Base-by-base conservation (phyloP, 805 yeast genomes). In the Barnettozyma siamensis region DNA sequence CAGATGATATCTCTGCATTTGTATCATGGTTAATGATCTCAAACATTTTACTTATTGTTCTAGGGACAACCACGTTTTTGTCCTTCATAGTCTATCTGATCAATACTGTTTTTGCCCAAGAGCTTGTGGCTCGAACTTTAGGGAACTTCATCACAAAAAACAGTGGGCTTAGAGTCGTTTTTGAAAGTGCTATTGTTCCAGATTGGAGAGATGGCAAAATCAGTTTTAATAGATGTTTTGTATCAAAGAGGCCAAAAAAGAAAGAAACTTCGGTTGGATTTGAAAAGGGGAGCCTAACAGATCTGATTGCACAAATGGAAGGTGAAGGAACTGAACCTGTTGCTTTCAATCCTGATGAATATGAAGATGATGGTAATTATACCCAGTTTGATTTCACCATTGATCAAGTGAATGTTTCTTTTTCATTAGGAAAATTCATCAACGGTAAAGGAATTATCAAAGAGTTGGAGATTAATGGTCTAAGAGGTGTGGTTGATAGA, bases 311-410 rank as follows among this genome's bases (percentile, higher is more conserved):
- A 20, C 73, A 76, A 31, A 35, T 17, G 18, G 38, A 35, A 19
- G 13, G n/a, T n/a, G n/a, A n/a, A n/a, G n/a, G n/a, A n/a, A n/a
- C n/a, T n/a, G n/a, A n/a, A n/a, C n/a, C n/a, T n/a, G n/a, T n/a
- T n/a, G n/a, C n/a, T n/a, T n/a, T n/a, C n/a, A n/a, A n/a, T n/a
- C n/a, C n/a, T 21, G 69, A 63, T 13, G 72, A 64, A 21, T 65
- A 64, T 17, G 69, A 65, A 41, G 96, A 84, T 52, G 95, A 88
- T 58, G 98, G 97, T 1, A 93, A 93, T 62, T 93, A 89, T 62
- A 91, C 99, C 0, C 99, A 93, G 59, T 93, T 83, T 59, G 99
- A 93, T 60, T 60, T 93, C 31, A 86, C 95, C 0, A 83, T 93
- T 13, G 96, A 91, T 44, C 84, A 83, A 50, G 81, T 89, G 11